A percentile compares a stretch with the other conserved stretches of the same genome.
Conservation (phyloP, 441 rosid species). For the Gossypium davidsonii region DNA sequence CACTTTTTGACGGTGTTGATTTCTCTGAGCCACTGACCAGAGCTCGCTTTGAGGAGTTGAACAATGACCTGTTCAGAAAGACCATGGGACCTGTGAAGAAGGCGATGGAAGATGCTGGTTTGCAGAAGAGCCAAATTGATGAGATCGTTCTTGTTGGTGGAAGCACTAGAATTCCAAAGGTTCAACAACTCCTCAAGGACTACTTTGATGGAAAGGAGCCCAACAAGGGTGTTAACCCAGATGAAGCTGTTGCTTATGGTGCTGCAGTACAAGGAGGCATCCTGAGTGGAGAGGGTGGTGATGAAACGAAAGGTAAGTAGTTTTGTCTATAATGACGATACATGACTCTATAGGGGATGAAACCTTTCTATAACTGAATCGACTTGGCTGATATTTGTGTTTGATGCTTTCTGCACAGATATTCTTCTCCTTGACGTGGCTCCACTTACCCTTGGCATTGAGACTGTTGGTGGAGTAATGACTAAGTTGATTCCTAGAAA, state of each 20-base stretch:
- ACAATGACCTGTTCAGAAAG: slow-evolving; percentile 83
- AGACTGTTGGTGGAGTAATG: slow-evolving; percentile 98
- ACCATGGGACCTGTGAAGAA: slow-evolving; percentile 99
- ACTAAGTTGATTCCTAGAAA: slow-evolving; percentile 96
- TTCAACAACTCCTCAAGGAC: slow-evolving; percentile 94
- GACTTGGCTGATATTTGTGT: background rate
- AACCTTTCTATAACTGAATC: background rate
- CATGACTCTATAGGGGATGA: too few relatives aligned
- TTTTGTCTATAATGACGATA: background rate
- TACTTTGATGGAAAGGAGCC: slow-evolving; percentile 97
- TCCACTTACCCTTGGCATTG: slow-evolving; percentile 92
- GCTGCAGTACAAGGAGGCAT: slow-evolving; percentile 99
- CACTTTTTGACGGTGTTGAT: slow-evolving; percentile 71
- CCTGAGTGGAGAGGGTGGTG: slow-evolving; percentile 98
- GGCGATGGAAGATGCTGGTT: slow-evolving; percentile 97
- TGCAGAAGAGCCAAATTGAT: slow-evolving; percentile 79
- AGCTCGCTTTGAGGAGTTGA: slow-evolving; percentile 86
- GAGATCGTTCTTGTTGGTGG: slow-evolving; percentile 98
- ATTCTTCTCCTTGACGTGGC: slow-evolving; percentile 98
- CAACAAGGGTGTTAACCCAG: slow-evolving; percentile 98
- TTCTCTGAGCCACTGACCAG: slow-evolving; percentile 93
- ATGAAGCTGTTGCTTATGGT: slow-evolving; percentile 96
- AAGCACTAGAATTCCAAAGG: slow-evolving; percentile 96
- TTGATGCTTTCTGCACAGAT: slow-evolving; percentile 35
- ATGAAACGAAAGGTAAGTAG: slow-evolving; percentile 81